Evolutionary conservation across 2,329 filamentous ascomycete species (phyloP).

Genomic region (Fusarium chuoi): DNA sequence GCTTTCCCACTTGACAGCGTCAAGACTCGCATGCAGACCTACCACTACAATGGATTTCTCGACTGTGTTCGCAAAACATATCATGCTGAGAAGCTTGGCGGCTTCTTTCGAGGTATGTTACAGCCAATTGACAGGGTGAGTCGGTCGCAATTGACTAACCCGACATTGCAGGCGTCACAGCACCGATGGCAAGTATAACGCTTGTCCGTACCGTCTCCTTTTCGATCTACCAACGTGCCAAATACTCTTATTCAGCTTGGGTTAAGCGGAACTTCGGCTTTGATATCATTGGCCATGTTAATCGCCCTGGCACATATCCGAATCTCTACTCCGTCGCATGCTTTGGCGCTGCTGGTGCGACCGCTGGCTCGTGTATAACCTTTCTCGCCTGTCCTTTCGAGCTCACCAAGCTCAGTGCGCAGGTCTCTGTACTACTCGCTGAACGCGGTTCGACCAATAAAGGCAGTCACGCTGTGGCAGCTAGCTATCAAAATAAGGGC

Average conservation of each 20-base stretch:
- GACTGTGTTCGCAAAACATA: constrained; percentile 83
- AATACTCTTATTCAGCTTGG: constrained; percentile 77
- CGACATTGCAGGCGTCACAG: constrained; percentile 70
- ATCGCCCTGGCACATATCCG: constrained; percentile 75
- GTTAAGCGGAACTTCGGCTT: constrained; percentile 73
- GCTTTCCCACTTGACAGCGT: constrained; percentile 91
- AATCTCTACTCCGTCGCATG: constrained; percentile 78
- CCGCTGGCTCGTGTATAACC: constrained; percentile 82
- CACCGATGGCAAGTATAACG: constrained; percentile 83
- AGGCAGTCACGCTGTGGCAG: constrained; percentile 68
- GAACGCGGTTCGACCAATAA: constrained; percentile 49
- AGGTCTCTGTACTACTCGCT: constrained; percentile 83
- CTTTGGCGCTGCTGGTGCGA: constrained; percentile 81
- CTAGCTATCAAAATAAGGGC: constrained; percentile 81
- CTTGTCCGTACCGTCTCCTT: constrained; percentile 82
- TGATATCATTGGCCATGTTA: constrained; percentile 79
- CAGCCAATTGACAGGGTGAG: background rate
- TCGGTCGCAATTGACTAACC: constrained; percentile 20
- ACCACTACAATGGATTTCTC: constrained; percentile 78
- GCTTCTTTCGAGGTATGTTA: constrained; percentile 82
- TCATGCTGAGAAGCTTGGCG: constrained; percentile 74
- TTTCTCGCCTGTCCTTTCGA: constrained; percentile 88
- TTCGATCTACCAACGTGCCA: constrained; percentile 81
- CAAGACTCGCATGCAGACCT: constrained; percentile 91
- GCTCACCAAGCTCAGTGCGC: constrained; percentile 87